Conservation (phyloP, 2,329 filamentous ascomycete species). For the Thelonectria discophora region DNA sequence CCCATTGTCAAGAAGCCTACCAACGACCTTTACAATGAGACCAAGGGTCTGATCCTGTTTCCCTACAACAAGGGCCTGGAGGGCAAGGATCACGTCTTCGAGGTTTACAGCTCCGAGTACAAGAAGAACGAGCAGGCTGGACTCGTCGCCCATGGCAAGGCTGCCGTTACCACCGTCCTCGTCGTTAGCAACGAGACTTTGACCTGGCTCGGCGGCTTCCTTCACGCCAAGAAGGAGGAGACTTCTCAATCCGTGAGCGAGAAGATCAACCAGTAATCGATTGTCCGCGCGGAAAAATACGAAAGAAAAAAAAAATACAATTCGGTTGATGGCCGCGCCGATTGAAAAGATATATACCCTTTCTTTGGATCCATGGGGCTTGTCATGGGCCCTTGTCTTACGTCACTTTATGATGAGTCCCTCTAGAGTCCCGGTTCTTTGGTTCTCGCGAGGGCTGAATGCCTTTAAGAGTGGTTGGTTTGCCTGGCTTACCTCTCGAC, state of each 20-base stretch:
- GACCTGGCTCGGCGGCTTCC: slow-evolving; percentile 65
- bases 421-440: not conserved
- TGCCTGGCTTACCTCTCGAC: slow-evolving; percentile 9
- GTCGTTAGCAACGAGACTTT: slow-evolving; percentile 73
- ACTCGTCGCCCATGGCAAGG: slow-evolving; percentile 74
- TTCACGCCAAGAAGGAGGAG: slow-evolving; percentile 70
- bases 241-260: slow-evolving; percentile 65
- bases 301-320: not conserved
- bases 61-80: slow-evolving; percentile 70
- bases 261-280: slow-evolving; percentile 55
- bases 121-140: slow-evolving; percentile 72
- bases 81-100: slow-evolving; percentile 68
- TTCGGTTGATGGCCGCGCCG: slow-evolving; percentile 26
- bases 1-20: slow-evolving; percentile 81
- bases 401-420: not conserved
- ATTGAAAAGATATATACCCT: slow-evolving; percentile 35
- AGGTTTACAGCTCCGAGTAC: slow-evolving; percentile 65
- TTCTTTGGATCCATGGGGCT: slow-evolving; percentile 12
- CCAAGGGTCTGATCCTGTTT: slow-evolving; percentile 68
- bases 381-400: not conserved
- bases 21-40: slow-evolving; percentile 71
- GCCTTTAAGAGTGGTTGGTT: slow-evolving; percentile 5
- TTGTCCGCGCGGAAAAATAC: not conserved
- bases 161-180: slow-evolving; percentile 72
- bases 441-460: slow-evolving; percentile 2